phyloP scores from a whole-genome alignment of 2,329 filamentous ascomycete genomes.

The Venturiaceae sp. region DNA sequence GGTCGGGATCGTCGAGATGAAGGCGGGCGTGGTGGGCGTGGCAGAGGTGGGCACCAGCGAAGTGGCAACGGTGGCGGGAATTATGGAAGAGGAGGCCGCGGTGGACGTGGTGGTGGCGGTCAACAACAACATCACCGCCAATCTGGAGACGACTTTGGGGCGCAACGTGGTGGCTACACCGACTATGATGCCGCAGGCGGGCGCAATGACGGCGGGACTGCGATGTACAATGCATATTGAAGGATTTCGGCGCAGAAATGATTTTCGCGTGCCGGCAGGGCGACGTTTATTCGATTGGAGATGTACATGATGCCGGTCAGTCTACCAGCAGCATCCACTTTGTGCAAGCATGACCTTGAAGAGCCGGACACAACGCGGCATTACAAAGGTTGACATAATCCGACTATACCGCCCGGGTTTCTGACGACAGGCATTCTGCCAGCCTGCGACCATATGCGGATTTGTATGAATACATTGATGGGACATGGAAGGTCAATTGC shows the following conservation, averaged over 20 bases:
- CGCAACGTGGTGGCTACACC: constrained; percentile 1
- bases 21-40: neutral
- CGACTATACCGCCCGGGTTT: too few species aligned
- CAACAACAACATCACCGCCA: neutral
- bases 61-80: neutral
- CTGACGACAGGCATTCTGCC: too few species aligned
- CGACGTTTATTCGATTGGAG: neutral
- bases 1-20: constrained; percentile 4
- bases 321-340: too few species aligned
- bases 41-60: constrained; percentile 3
- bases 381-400: too few species aligned
- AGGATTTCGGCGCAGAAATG: neutral
- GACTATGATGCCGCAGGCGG: constrained; percentile 6
- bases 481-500: neutral
- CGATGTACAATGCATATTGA: constrained; percentile 2
- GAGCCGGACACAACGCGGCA: too few species aligned
- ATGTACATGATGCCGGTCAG: neutral
- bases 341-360: too few species aligned
- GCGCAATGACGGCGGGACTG: neutral
- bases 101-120: neutral
- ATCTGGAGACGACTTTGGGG: neutral
- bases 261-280: neutral
- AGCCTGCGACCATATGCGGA: neutral
- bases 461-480: neutral
- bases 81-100: neutral